Conservation (phyloP, 1,284 basidiomycete genomes). For the Leccinum pachyderme region DNA sequence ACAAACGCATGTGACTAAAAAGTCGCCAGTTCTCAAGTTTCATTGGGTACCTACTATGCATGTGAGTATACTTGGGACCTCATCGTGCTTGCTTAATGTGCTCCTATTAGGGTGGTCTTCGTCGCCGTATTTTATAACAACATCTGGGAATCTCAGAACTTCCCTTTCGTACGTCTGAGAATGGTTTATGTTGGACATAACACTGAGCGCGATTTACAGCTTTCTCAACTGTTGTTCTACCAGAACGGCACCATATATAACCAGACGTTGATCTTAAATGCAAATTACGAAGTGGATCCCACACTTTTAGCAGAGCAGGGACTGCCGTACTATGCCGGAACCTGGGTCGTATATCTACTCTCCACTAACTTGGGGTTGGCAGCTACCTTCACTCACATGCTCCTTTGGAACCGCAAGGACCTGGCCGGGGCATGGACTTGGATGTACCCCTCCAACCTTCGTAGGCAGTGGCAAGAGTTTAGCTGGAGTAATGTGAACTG, state of each 20-base stretch:
- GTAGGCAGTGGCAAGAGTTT: slow-evolving; percentile 26
- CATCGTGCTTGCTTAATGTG: slow-evolving; percentile 2
- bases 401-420: slow-evolving; percentile 51
- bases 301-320: slow-evolving; percentile 44
- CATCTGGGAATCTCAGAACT: slow-evolving; percentile 46
- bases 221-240: slow-evolving; percentile 53
- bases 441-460: slow-evolving; percentile 31
- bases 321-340: slow-evolving; percentile 35
- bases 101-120: slow-evolving; percentile 38
- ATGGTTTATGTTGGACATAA: not conserved
- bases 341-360: slow-evolving; percentile 42
- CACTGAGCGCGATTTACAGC: slow-evolving; percentile 17
- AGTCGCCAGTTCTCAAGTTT: slow-evolving; percentile 38
- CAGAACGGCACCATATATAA: slow-evolving; percentile 48
- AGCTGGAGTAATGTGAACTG: slow-evolving; percentile 36
- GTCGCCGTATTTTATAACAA: slow-evolving; percentile 43
- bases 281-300: slow-evolving; percentile 47
- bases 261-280: slow-evolving; percentile 47
- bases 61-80: slow-evolving; percentile 29
- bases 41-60: slow-evolving; percentile 45
- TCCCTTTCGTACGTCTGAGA: slow-evolving; percentile 44
- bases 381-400: slow-evolving; percentile 50
- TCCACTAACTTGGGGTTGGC: slow-evolving; percentile 36
- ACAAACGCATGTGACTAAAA: not conserved
- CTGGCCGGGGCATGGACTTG: slow-evolving; percentile 44